Percentiles rank a stretch among this genome's conserved stretches.
Evolutionary conservation across 345 rosid species (phyloP).

Genomic region (Leavenworthia alabamica): DNA sequence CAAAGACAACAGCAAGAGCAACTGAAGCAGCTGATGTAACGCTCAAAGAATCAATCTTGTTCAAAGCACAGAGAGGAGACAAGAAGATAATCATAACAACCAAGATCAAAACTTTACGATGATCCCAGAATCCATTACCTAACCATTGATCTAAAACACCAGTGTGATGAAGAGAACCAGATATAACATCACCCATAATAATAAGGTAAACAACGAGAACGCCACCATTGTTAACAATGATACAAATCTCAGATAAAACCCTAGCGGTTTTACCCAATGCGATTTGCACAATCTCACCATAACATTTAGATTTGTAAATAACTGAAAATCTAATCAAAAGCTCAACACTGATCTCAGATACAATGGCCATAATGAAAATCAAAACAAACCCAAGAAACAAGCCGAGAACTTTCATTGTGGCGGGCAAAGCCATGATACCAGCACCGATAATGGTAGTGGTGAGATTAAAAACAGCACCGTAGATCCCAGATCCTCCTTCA

Average conservation of each 20-base stretch:
- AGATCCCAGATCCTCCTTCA: constrained; percentile 53
- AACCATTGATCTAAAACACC: constrained; percentile 94
- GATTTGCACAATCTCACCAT: constrained; percentile 78
- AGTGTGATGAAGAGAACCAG: constrained; percentile 72
- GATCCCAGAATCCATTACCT: constrained; percentile 94
- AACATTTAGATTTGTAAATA: constrained; percentile 56
- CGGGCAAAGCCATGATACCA: constrained; percentile 98
- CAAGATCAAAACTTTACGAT: constrained; percentile 65
- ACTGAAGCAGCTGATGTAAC: constrained; percentile 87
- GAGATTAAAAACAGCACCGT: constrained; percentile 89
- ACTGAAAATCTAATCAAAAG: constrained; percentile 65
- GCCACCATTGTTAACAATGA: constrained; percentile 87
- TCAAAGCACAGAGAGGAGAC: constrained; percentile 75
- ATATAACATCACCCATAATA: constrained; percentile 91
- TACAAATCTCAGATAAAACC: constrained; percentile 80
- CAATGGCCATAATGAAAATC: constrained; percentile 65
- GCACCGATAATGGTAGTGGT: constrained; percentile 90
- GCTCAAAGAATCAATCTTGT: constrained; percentile 89
- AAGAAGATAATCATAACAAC: constrained; percentile 62
- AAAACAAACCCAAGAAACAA: constrained; percentile 54
- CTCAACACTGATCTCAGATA: constrained; percentile 89
- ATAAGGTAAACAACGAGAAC: constrained; percentile 87
- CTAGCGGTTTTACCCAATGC: constrained; percentile 83
- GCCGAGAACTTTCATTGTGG: constrained; percentile 92
- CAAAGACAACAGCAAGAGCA: constrained; percentile 84